A percentile compares a stretch with the other conserved stretches of the same genome.
phyloP scores from a whole-genome alignment of 2,329 filamentous ascomycete genomes.

The Diaporthe sp. region DNA sequence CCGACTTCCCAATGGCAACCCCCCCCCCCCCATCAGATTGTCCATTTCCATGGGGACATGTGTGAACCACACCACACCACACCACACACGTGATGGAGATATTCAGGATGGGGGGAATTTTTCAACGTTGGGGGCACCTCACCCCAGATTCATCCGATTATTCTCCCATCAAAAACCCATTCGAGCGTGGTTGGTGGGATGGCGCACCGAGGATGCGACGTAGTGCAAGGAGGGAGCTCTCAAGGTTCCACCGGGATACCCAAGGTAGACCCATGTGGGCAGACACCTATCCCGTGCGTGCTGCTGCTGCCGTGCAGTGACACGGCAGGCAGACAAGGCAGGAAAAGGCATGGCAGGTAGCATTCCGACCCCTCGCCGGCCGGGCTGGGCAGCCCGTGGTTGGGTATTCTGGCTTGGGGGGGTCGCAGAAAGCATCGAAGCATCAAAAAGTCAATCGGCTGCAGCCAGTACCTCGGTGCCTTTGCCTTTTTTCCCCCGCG shows the following conservation, averaged over 20 bases:
- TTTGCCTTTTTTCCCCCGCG: background rate
- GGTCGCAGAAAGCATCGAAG: slow-evolving; percentile 15
- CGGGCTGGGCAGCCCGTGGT: background rate
- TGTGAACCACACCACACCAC: background rate
- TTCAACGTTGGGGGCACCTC: background rate
- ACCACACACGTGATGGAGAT: background rate
- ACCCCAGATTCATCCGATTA: background rate
- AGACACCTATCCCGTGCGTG: background rate
- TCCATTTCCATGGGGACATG: background rate
- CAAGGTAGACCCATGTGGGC: background rate
- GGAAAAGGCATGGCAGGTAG: background rate
- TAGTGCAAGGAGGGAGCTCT: background rate
- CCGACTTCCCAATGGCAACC: background rate
- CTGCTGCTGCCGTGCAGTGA: background rate
- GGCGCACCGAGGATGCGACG: background rate
- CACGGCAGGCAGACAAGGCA: background rate
- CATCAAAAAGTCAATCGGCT: background rate
- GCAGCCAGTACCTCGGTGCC: background rate
- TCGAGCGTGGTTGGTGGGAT: background rate
- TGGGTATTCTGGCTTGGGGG: background rate
- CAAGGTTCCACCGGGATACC: background rate
- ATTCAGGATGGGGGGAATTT: background rate
- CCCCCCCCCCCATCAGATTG: background rate
- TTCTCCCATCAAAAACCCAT: background rate
- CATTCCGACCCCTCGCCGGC: background rate